Evolutionary conservation across 495 filamentous ascomycete species (phyloP).

Genomic region (Penicillium canescens): DNA sequence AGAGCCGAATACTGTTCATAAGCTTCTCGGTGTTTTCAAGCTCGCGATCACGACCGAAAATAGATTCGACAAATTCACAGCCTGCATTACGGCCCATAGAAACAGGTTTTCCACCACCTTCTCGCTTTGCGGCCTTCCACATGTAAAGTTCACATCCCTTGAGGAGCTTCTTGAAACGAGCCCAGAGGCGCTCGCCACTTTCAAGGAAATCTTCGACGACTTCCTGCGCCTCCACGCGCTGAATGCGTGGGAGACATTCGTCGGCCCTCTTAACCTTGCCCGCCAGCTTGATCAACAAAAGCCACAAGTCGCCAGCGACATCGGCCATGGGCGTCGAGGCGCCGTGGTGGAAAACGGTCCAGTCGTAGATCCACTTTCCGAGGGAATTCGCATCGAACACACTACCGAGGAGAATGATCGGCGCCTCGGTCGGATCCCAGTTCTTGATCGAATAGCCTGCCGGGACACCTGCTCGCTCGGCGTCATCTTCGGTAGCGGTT

Average conservation of each 20-base stretch:
- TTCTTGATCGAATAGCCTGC: constrained; percentile 95
- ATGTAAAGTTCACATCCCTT: constrained; percentile 92
- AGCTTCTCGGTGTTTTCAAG: constrained; percentile 91
- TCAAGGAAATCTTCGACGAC: constrained; percentile 90
- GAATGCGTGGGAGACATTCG: constrained; percentile 74
- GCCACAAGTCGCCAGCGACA: constrained; percentile 92
- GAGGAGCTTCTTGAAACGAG: constrained; percentile 82
- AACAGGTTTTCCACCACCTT: constrained; percentile 58
- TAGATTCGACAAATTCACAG: constrained; percentile 93
- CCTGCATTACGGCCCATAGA: constrained; percentile 92
- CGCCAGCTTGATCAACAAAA: constrained; percentile 91
- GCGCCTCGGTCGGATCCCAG: constrained; percentile 94
- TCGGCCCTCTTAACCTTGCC: constrained; percentile 93
- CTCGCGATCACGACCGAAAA: constrained; percentile 92
- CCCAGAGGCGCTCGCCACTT: constrained; percentile 83
- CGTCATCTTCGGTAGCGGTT: constrained; percentile 84
- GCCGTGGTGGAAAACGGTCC: constrained; percentile 93
- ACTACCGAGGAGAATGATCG: constrained; percentile 90
- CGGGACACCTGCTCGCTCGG: constrained; percentile 78
- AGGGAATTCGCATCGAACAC: constrained; percentile 98
- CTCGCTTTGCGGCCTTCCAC: constrained; percentile 73
- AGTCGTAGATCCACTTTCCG: constrained; percentile 99
- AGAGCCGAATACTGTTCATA: constrained; percentile 89
- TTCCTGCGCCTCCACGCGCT: constrained; percentile 69
- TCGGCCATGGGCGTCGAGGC: constrained; percentile 85